Evolutionary conservation across 139 green algal species (phyloP), one percentile per base, ranked within the genome.

Genomic region (Chlamydomonas incerta): DNA sequence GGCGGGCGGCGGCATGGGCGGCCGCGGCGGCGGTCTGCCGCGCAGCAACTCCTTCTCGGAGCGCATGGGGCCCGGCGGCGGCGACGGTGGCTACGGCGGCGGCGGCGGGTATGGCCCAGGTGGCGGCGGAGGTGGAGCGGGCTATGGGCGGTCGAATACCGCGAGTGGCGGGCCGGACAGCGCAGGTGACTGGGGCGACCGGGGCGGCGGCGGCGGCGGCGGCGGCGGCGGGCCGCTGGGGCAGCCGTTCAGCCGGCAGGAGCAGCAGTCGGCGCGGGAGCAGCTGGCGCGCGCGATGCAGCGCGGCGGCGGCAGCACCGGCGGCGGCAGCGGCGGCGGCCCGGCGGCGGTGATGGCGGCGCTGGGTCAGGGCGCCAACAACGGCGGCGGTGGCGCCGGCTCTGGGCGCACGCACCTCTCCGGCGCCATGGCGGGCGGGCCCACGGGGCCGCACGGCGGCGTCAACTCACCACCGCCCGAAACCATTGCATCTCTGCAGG

Each of bases 401-500:
- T 15, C 13, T 58, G 52, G 52, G 57, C 21, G 24, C 60, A n/a
- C 18, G 55, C 55, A 60, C 18, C 55, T 60, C 2, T 60, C 55
- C 13, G 18, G 55, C 3, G 55, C 55, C 8, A 14, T 60, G 55
- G 55, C 55, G 9, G 17, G 60, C 60, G 11, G 60, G 29, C 50
- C 0, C 47, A 29, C 17, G 10, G 46, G 47, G 5, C n/a, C 47
- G 14, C 47, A 20, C 24, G 23, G n/a, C 10, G 74, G 74, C 35
- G n/a, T 50, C n/a, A 35, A 50, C 50, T 82, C 74, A 1, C 75
- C 75, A 5, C 62, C 75, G 13, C 60, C 75, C 5, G 75, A 83
- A 3, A 72, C 75, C 23, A 62, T 83, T 11, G 60, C 41, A 17
- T 81, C 72, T 4, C n/a, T 77, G 31, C 80, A 85, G 80, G 65